Percentiles rank a stretch among this genome's conserved stretches.
These are phyloP conservation scores for Paspalum notatum DNA, from an alignment of 176 grass and related monocot species.

Conservation along the genomic window DNA sequence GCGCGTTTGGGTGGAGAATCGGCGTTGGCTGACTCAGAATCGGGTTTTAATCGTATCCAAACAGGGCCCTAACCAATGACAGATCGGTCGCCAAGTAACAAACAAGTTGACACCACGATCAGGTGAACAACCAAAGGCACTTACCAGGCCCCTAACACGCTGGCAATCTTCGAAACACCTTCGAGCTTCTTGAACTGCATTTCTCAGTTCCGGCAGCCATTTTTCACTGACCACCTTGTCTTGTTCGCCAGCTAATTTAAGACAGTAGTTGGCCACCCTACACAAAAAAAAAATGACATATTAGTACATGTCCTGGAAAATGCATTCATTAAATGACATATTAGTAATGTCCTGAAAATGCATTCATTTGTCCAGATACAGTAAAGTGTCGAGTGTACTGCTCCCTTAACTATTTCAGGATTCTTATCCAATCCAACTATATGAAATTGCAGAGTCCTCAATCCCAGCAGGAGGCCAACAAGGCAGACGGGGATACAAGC, in stretches of 20 bases:
- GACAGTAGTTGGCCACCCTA: conserved; percentile 94
- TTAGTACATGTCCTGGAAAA: conserved; percentile 24
- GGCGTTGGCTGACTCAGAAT: too few relatives aligned
- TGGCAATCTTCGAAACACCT: conserved; percentile 80
- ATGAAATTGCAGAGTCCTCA: too few relatives aligned
- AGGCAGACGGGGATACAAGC: too few relatives aligned
- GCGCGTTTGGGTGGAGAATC: too few relatives aligned
- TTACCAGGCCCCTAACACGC: conserved; percentile 85
- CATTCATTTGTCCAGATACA: not conserved
- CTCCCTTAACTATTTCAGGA: too few relatives aligned
- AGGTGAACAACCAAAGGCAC: not conserved
- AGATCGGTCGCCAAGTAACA: not conserved
- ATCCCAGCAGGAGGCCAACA: too few relatives aligned
- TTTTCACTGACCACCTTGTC: conserved; percentile 79
- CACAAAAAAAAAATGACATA: conserved; percentile 36
- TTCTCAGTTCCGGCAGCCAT: conserved; percentile 87
- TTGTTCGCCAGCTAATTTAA: conserved; percentile 89
- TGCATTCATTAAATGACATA: not conserved
- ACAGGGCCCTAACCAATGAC: not conserved
- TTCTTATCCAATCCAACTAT: too few relatives aligned
- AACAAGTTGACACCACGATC: not conserved
- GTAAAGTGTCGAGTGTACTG: not conserved
- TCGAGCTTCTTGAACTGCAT: conserved; percentile 76
- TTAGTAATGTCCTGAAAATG: conserved; percentile 9
- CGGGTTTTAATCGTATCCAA: too few relatives aligned